These are phyloP conservation scores for Ramalina intermedia DNA, from an alignment of 495 filamentous ascomycete genomes.

Conservation along the genomic window DNA sequence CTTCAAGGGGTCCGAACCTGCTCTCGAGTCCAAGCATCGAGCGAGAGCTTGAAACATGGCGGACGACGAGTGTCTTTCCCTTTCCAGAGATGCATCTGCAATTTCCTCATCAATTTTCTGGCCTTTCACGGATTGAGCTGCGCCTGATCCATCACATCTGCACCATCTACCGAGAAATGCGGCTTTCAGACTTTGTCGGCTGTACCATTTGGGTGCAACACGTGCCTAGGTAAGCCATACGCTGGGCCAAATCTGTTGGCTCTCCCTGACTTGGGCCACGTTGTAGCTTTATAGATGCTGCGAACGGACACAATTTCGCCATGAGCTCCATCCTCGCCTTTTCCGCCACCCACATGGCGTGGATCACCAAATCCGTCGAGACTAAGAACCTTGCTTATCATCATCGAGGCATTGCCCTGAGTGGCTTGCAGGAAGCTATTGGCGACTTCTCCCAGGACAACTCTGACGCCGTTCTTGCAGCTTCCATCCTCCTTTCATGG, in stretches of 20 bases:
- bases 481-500: slow-evolving; percentile 88
- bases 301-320: slow-evolving; percentile 67
- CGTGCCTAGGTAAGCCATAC: slow-evolving; percentile 65
- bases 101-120: slow-evolving; percentile 39
- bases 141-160: slow-evolving; percentile 85
- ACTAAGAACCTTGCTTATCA: slow-evolving; percentile 76
- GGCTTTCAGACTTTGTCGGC: slow-evolving; percentile 56
- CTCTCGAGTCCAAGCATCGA: slow-evolving; percentile 75
- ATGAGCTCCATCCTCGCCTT: slow-evolving; percentile 86
- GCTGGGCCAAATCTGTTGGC: not conserved
- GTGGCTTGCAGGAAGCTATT: slow-evolving; percentile 78
- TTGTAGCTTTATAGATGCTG: slow-evolving; percentile 68
- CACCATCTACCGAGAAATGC: slow-evolving; percentile 69
- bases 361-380: slow-evolving; percentile 65
- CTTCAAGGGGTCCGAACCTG: slow-evolving; percentile 61
- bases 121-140: slow-evolving; percentile 59
- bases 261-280: slow-evolving; percentile 3
- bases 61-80: slow-evolving; percentile 68
- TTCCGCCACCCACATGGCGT: slow-evolving; percentile 81
- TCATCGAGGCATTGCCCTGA: slow-evolving; percentile 69
- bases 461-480: slow-evolving; percentile 82
- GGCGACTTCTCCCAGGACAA: slow-evolving; percentile 71
- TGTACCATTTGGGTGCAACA: slow-evolving; percentile 86
- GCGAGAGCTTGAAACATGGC: slow-evolving; percentile 68
- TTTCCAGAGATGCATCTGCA: slow-evolving; percentile 70